Evolutionary conservation across 2,329 filamentous ascomycete genomes (phyloP), one percentile per base, ranked within the genome.

Genomic region (Colletotrichum cordylinicola): DNA sequence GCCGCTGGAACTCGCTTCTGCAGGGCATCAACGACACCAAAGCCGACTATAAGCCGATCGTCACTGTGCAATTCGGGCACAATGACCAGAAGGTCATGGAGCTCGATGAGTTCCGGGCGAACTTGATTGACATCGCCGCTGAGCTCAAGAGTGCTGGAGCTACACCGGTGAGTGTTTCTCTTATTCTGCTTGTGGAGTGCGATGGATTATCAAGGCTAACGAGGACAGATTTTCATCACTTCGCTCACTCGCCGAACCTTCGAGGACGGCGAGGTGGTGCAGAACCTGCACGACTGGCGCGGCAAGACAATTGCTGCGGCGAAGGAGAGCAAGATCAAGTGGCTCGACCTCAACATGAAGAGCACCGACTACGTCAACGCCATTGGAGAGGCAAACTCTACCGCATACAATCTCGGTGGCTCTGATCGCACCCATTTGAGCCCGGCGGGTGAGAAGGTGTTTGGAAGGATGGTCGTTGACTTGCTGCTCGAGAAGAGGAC

Each of bases 21-120:
- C 76, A 80, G 3, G 82, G 87, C 2, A 83, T 91, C 0, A 80
- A 81, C 33, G 82, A 83, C 1, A 82, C 87, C 64, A 84, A 82
- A n/a, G 78, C 78, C 0, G 79, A 81, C 2, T 86, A 86, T 70
- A 67, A 76, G 27, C 79, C 80, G 15, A 80, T 81, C 65, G 80
- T 84, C 4, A 84, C 82, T 3, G 79, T 78, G 2, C 78, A 92
- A 86, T 93, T 92, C 75, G 91, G 91, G 6, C 91, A 93, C 80
- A 93, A 93, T 75, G 91, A 93, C 80, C 91, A 89, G 79, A 92
- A 91, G 78, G 86, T 86, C 62, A 84, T 93, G 64, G 83, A 84
- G 0, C 80, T 90, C 8, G 81, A 84, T 1, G 79, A 88, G 75
- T 93, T 88, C 81, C 84, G 87, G 68, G 81, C 81, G 2, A 91